A percentile compares a stretch with the other conserved stretches of the same genome.
phyloP scores from a whole-genome alignment of 2,329 filamentous ascomycete species.

The Clathrospora elynae region DNA sequence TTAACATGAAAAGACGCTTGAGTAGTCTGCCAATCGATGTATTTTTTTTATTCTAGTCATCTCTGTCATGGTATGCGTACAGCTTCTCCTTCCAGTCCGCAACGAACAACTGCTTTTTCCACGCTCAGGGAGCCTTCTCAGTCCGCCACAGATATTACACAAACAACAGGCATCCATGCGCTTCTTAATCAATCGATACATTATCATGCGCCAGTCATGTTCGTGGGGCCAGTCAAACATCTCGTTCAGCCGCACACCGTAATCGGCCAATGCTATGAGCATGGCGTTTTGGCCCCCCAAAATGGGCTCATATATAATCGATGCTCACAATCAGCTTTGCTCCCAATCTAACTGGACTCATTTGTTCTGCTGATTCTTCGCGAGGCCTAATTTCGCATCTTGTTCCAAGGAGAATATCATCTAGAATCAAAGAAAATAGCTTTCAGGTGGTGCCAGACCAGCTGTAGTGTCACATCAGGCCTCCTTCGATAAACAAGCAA shows the following conservation, averaged over 20 bases:
- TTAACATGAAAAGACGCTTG: no score
- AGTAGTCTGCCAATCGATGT: no score
- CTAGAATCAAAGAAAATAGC: not conserved
- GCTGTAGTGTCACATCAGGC: not conserved
- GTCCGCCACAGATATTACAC: slow-evolving; percentile 3
- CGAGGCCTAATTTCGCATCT: not conserved
- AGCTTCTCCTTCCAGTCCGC: not conserved
- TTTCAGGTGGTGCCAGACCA: not conserved
- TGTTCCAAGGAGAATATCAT: no score
- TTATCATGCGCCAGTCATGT: not conserved
- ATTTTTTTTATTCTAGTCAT: no score
- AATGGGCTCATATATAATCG: slow-evolving; percentile 7
- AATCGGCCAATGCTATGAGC: slow-evolving; percentile 12
- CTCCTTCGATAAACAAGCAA: slow-evolving; percentile 9
- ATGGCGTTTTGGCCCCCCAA: slow-evolving; percentile 18
- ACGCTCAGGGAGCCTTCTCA: not conserved
- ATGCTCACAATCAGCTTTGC: not conserved
- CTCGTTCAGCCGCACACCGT: slow-evolving; percentile 18
- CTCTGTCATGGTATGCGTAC: no score
- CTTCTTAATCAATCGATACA: not conserved
- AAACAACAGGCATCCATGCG: not conserved
- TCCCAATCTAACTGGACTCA: not conserved
- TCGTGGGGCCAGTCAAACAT: slow-evolving; percentile 2
- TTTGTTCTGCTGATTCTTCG: not conserved
- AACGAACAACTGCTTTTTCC: not conserved